Base-by-base conservation (phyloP, 2,329 filamentous ascomycete genomes). In the Colletotrichum sp. region DNA sequence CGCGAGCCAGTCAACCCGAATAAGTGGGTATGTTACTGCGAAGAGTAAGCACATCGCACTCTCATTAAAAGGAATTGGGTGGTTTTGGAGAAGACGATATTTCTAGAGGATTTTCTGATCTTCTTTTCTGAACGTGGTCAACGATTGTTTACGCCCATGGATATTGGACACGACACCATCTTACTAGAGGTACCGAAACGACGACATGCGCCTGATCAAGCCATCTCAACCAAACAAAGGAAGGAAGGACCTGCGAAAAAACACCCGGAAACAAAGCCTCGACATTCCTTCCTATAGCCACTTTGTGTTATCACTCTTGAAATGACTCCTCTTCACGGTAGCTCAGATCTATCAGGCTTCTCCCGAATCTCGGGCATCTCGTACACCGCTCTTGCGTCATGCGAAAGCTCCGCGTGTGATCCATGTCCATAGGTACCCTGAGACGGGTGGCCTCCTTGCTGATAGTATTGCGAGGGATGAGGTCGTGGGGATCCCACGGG, bases 311-410 rank as follows among this genome's bases (percentile, higher is more conserved):
- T 39, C 36, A 39, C 1, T 9, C 3, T 48, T n/a, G 9, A 0
- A n/a, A 12, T 12, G 5, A 12, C 18, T 2, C 18, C 39, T 34
- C 18, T 1, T 67, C 48, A 69, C 5, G 66, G 34, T n/a, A 58
- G 28, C 43, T 75, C 73, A 10, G 16, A 48, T 8, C 64, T 58
- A 16, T 73, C 70, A 18, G 30, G 32, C 28, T 32, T 61, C 32
- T 34, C 58, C 10, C 66, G 55, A 18, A 75, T 75, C 9, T 70
- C 70, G 10, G 73, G 73, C 64, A 75, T 62, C 34, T 75, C 73
- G 18, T 75, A 34, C 28, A 73, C 62, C 30, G 55, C 27, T 18
- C 58, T 75, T 12, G 73, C 7, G 2, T 68, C 36, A 5, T 75
- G 64, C 16, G 28, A 55, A 4, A 75, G 25, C 48, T 75, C 73